phyloP scores from a whole-genome alignment of 2,329 filamentous ascomycete genomes.

The Fusarium equiseti region DNA sequence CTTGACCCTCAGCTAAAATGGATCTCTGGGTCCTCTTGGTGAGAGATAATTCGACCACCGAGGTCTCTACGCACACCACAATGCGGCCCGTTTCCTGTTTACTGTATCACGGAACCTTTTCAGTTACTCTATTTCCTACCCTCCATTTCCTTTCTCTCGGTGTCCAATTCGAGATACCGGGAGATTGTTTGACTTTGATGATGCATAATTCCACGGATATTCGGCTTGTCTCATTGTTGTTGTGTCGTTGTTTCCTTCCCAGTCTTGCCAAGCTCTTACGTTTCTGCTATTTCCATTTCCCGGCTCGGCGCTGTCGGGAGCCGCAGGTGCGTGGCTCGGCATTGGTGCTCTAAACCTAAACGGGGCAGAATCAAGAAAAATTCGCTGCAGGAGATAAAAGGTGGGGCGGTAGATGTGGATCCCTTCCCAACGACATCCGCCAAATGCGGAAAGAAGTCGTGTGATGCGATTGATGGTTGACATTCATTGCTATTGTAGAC shows the following conservation, averaged over 20 bases:
- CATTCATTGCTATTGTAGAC: not conserved
- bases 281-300: conserved; percentile 34
- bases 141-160: conserved; percentile 21
- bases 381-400: conserved; percentile 28
- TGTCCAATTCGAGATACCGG: conserved; percentile 39
- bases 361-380: conserved; percentile 13
- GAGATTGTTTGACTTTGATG: not conserved
- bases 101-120: not conserved
- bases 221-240: not conserved
- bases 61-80: conserved; percentile 14
- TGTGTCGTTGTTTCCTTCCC: not conserved
- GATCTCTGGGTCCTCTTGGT: conserved; percentile 11
- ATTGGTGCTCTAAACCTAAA: conserved; percentile 22
- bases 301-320: conserved; percentile 37
- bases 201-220: conserved; percentile 2
- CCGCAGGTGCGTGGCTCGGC: conserved; percentile 30
- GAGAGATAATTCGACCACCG: not conserved
- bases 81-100: conserved; percentile 29
- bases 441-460: conserved; percentile 43
- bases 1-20: conserved; percentile 23
- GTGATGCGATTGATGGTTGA: conserved; percentile 26
- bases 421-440: conserved; percentile 24
- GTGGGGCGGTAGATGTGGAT: conserved; percentile 4
- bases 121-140: not conserved
- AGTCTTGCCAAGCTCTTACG: conserved; percentile 27